Evolutionary conservation across 257 asterid species (phyloP).

Genomic region (Lithospermum erythrorhizon): DNA sequence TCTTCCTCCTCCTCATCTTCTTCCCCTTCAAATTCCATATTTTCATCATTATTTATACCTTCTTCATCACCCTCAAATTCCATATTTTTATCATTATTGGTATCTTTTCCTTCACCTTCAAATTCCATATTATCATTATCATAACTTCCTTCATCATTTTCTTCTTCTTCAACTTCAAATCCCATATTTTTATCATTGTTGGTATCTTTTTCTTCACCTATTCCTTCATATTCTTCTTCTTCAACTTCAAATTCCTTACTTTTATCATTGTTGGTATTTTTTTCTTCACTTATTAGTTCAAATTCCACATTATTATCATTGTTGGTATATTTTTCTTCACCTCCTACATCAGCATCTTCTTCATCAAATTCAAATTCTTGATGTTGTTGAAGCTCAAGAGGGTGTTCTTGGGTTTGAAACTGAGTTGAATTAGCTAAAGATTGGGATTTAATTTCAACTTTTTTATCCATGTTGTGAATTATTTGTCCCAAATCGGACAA

Average conservation of each 20-base stretch:
- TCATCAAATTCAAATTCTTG: constrained; percentile 22
- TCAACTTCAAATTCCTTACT: neutral
- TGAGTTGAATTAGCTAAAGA: too few species aligned
- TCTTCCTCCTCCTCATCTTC: constrained; percentile 42
- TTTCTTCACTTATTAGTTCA: too few species aligned
- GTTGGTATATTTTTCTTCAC: too few species aligned
- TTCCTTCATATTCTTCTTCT: too few species aligned
- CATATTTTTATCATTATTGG: neutral
- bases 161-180: neutral
- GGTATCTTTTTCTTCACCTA: too few species aligned
- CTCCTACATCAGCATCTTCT: too few species aligned
- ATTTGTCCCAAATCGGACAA: too few species aligned
- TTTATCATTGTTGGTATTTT: neutral
- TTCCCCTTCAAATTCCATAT: constrained; percentile 12
- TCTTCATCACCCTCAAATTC: neutral
- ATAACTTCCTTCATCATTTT: constrained; percentile 18
- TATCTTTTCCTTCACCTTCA: too few species aligned
- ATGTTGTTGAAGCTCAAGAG: constrained; percentile 25
- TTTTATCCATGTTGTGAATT: too few species aligned
- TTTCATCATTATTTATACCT: constrained; percentile 18
- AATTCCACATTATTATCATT: neutral
- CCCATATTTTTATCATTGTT: neutral
- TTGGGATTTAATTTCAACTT: too few species aligned
- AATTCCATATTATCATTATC: too few species aligned
- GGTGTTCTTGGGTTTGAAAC: constrained; percentile 29